A percentile compares a stretch with the other conserved stretches of the same genome.
Evolutionary conservation across 2,329 filamentous ascomycete genomes (phyloP).

Genomic region (Penicillium sp.): DNA sequence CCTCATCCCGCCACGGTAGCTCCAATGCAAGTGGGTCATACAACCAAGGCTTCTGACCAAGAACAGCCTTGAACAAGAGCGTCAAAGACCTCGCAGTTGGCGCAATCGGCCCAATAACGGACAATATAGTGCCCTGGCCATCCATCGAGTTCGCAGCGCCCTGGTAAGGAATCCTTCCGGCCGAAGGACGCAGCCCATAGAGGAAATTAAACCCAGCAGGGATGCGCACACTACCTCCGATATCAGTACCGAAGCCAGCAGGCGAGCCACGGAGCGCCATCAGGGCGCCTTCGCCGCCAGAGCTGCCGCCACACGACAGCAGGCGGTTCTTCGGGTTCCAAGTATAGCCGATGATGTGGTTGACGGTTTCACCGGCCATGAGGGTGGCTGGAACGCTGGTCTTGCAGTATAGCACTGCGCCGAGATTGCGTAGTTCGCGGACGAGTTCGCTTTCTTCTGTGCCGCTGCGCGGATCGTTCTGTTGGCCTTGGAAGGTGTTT

Average conservation of each 20-base stretch:
- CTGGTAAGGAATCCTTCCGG: slow-evolving; percentile 54
- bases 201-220: slow-evolving; percentile 60
- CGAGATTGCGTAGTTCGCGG: slow-evolving; percentile 51
- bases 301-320: slow-evolving; percentile 56
- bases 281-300: slow-evolving; percentile 59
- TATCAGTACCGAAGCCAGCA: slow-evolving; percentile 59
- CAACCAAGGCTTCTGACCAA: slow-evolving; percentile 62
- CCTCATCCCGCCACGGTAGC: slow-evolving; percentile 61
- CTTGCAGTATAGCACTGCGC: slow-evolving; percentile 56
- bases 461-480: slow-evolving; percentile 50
- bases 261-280: slow-evolving; percentile 54
- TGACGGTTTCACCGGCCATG: slow-evolving; percentile 59
- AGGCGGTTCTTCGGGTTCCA: slow-evolving; percentile 57
- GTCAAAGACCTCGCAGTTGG: slow-evolving; percentile 55
- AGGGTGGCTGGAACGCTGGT: slow-evolving; percentile 57
- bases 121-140: slow-evolving; percentile 62
- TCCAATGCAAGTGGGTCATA: slow-evolving; percentile 64
- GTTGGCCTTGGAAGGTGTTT: slow-evolving; percentile 57
- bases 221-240: slow-evolving; percentile 57
- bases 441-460: slow-evolving; percentile 60
- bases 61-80: slow-evolving; percentile 55
- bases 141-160: slow-evolving; percentile 62
- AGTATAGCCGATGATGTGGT: slow-evolving; percentile 60
- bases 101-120: slow-evolving; percentile 62
- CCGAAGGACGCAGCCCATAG: slow-evolving; percentile 56